phyloP scores from a whole-genome alignment of 208 protist genomes.

The Novymonas esmeraldas region DNA sequence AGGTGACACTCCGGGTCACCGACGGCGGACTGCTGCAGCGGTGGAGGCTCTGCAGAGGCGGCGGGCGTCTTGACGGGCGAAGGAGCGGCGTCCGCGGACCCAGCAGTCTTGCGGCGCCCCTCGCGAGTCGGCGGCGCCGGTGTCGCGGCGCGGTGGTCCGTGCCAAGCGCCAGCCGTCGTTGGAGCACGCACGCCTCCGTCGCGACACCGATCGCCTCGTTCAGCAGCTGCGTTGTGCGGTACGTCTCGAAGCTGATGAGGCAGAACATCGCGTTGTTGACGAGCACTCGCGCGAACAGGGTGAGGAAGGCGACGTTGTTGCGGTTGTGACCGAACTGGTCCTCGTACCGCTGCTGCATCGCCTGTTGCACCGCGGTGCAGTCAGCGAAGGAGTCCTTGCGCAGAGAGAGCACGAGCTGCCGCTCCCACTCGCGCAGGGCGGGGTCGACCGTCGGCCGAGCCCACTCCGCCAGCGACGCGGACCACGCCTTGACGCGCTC shows the following conservation, averaged over 20 bases:
- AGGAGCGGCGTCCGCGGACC: no score
- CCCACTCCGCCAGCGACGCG: slow-evolving; percentile 32
- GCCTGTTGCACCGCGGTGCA: slow-evolving; percentile 36
- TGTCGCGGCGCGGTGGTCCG: background rate
- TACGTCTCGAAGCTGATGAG: slow-evolving; percentile 57
- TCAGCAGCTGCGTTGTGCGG: slow-evolving; percentile 44
- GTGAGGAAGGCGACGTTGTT: slow-evolving; percentile 33
- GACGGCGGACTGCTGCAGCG: background rate
- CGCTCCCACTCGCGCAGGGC: slow-evolving; percentile 40
- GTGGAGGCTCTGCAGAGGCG: no score
- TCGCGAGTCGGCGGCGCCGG: background rate
- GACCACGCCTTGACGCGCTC: slow-evolving; percentile 26
- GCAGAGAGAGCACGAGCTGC: slow-evolving; percentile 35
- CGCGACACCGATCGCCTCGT: slow-evolving; percentile 46
- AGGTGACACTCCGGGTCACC: slow-evolving; percentile 24
- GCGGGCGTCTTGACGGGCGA: no score
- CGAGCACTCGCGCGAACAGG: slow-evolving; percentile 63
- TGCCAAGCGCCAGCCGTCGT: background rate
- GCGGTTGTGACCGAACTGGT: slow-evolving; percentile 26
- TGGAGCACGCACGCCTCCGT: slow-evolving; percentile 14
- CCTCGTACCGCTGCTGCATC: slow-evolving; percentile 43
- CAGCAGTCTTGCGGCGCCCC: background rate
- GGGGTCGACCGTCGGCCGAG: slow-evolving; percentile 30
- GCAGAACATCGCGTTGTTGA: slow-evolving; percentile 79
- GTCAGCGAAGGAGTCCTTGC: slow-evolving; percentile 43